Base-by-base conservation (phyloP, 1,284 basidiomycete genomes). In the Sporisorium graminicola region DNA sequence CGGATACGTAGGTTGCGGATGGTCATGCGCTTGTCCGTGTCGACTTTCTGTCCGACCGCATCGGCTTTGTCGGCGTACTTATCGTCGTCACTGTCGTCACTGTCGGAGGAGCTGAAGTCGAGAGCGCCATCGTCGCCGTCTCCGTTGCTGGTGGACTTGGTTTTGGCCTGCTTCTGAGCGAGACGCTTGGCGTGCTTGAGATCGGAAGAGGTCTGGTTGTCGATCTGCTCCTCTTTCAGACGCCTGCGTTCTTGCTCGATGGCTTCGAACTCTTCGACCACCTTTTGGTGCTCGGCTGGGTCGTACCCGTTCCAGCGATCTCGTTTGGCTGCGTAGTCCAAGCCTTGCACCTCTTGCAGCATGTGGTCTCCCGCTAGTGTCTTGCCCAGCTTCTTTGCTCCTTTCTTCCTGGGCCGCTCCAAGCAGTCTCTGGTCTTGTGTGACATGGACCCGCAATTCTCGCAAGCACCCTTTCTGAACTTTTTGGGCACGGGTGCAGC, bases 271-370 rank as follows among this genome's bases (percentile, higher is more conserved):
- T 98, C 95, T 14, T 96, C 93, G 79, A 98, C 94, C 24, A 98
- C 91, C 74, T 87, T 89, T 82, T 91, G 91, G 87, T 98, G 94
- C 84, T 93, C 91, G 5, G 91, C 87, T 5, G 94, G 90, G 85
- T 99, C 95, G 86, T 99, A 99, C 5, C 97, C 97, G 86, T 98
- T 98, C 95, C 97, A 99, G 61, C 97, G 88, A 86, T 99, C 97
- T 47, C 97, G 90, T 87, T 99, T 99, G 47, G 94, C 94, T 81
- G 93, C 96, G 82, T 94, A 99, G 51, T 86, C 73, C 29, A 81
- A 55, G 3, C 66, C 62, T 10, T 90, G 88, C 20, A 95, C 88
- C 1, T 93, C 90, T 86, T 95, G 92, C 53, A 96, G 87, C 26
- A 95, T 86, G 84, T 99, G 97, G 86, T 99, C 97, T 2, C 93